Percentiles rank a stretch among this genome's conserved stretches.
Evolutionary conservation across 2,329 filamentous ascomycete species (phyloP).

Genomic region (Ampelomyces quisqualis): DNA sequence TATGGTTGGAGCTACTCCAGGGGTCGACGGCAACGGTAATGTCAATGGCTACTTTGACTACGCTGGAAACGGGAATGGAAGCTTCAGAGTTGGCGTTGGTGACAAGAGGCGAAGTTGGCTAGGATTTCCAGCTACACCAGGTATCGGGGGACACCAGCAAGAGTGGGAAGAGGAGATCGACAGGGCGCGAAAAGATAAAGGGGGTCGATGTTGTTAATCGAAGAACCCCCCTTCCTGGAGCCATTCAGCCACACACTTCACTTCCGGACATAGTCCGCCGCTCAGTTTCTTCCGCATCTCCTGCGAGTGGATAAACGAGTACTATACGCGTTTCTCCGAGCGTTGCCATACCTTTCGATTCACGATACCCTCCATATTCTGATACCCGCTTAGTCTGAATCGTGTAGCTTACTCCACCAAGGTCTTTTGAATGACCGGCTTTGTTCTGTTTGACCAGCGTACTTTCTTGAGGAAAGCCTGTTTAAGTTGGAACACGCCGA

Average conservation of each 20-base stretch:
- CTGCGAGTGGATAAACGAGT: not conserved
- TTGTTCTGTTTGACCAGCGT: too few relatives aligned
- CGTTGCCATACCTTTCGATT: slow-evolving; percentile 10
- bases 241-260: too few relatives aligned
- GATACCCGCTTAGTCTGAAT: slow-evolving; percentile 6
- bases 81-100: slow-evolving; percentile 59
- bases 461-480: too few relatives aligned
- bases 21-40: slow-evolving; percentile 33
- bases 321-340: not conserved
- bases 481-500: too few relatives aligned
- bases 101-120: slow-evolving; percentile 69
- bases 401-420: too few relatives aligned
- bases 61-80: slow-evolving; percentile 53
- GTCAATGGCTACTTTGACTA: slow-evolving; percentile 53
- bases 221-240: not conserved
- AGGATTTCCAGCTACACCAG: slow-evolving; percentile 56
- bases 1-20: slow-evolving; percentile 49
- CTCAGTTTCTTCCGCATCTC: not conserved
- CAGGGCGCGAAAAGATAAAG: slow-evolving; percentile 33
- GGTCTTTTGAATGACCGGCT: too few relatives aligned
- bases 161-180: slow-evolving; percentile 41
- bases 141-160: slow-evolving; percentile 30
- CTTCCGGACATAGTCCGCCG: not conserved
- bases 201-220: slow-evolving; percentile 40
- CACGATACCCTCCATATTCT: slow-evolving; percentile 18